Conservation (phyloP, 805 yeast species). For the Isabelozyma heimii region DNA sequence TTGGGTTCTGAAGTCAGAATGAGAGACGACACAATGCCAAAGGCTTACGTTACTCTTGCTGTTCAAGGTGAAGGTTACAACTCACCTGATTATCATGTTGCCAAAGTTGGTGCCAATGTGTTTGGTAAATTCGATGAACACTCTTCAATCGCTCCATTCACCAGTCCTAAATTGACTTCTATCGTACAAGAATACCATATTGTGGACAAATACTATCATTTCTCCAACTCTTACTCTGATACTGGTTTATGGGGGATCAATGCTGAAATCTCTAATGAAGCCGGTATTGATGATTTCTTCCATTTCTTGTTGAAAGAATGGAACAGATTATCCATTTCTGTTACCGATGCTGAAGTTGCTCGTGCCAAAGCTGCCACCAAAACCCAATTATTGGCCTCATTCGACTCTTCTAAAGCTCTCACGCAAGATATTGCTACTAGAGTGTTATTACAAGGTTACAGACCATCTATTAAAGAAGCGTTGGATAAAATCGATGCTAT, state of each 20-base stretch:
- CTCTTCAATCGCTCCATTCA: conserved; percentile 47
- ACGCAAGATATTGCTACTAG: conserved; percentile 58
- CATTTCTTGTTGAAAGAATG: conserved; percentile 84
- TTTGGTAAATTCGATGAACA: conserved; percentile 53
- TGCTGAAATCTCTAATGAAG: conserved; percentile 60
- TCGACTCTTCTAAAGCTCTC: conserved; percentile 49
- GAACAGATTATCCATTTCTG: conserved; percentile 77
- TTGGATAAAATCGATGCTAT: conserved; percentile 63
- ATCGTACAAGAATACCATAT: conserved; percentile 69
- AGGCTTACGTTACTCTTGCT: conserved; percentile 75
- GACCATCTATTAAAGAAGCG: conserved; percentile 58
- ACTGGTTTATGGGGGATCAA: conserved; percentile 84
- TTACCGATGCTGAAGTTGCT: conserved; percentile 74
- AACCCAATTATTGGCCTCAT: conserved; percentile 53
- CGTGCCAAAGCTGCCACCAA: conserved; percentile 74
- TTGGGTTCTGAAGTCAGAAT: conserved; percentile 84
- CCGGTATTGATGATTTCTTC: conserved; percentile 66
- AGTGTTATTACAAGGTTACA: conserved; percentile 59
- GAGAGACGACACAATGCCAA: conserved; percentile 84
- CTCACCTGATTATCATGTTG: conserved; percentile 66
- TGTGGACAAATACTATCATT: conserved; percentile 70
- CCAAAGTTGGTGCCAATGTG: conserved; percentile 70
- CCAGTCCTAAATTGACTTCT: conserved; percentile 68
- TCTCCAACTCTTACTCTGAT: conserved; percentile 70
- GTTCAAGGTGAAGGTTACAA: conserved; percentile 65